A percentile compares a stretch with the other conserved stretches of the same genome.
Conservation (phyloP, 129 eudicot genomes). For the Chrysanthemum seticuspe region DNA sequence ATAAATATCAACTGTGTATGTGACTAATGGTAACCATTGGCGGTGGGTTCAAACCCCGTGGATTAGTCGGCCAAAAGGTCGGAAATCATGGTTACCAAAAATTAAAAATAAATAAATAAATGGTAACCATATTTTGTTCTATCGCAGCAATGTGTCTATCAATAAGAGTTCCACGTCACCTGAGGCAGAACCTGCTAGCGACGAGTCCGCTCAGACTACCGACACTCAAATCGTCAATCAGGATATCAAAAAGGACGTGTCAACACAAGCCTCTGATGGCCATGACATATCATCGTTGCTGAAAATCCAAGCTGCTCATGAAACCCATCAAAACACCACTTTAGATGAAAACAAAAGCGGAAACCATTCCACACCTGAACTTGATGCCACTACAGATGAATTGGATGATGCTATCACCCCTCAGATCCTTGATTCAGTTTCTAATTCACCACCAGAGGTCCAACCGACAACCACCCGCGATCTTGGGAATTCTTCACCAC, state of each 20-base stretch:
- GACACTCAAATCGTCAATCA: background rate
- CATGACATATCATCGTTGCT: background rate
- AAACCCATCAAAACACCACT: background rate
- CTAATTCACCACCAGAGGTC: background rate
- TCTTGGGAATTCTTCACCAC: background rate
- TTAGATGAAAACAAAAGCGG: background rate
- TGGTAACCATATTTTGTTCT: constrained; percentile 10
- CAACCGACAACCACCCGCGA: background rate
- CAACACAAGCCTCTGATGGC: background rate
- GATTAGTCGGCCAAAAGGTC: too few relatives aligned
- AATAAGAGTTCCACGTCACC: constrained; percentile 7
- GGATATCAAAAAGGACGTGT: constrained; percentile 14
- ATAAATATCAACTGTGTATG: background rate
- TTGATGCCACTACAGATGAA: background rate
- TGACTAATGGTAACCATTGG: background rate
- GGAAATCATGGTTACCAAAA: too few relatives aligned
- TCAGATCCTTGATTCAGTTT: constrained; percentile 7
- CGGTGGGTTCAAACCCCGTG: too few relatives aligned
- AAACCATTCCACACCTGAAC: background rate
- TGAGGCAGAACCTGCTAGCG: constrained; percentile 3
- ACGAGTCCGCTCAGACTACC: background rate
- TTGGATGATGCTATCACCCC: background rate
- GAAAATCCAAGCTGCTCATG: background rate
- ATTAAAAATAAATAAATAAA: background rate
- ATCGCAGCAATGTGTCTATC: background rate